Evolutionary conservation across 305 asterid genomes (phyloP).

Genomic region (Petunia hybrid): DNA sequence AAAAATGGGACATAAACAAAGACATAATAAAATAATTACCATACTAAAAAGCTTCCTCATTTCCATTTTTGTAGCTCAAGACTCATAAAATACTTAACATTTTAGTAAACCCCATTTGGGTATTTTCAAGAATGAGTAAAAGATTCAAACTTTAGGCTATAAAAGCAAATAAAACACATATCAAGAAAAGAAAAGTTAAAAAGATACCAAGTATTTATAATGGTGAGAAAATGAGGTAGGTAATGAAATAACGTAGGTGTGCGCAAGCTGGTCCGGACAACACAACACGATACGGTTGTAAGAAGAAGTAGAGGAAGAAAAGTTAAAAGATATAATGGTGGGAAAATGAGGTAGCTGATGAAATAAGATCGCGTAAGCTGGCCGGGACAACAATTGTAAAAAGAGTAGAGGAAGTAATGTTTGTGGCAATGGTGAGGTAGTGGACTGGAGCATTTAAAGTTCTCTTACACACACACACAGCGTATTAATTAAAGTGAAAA

Average conservation of each 20-base stretch:
- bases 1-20: constrained; percentile 45
- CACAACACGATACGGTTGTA: not conserved
- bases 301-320: not conserved
- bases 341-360: not conserved
- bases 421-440: constrained; percentile 57
- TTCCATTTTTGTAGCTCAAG: constrained; percentile 35
- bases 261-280: not conserved
- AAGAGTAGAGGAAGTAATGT: constrained; percentile 30
- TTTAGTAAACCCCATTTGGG: constrained; percentile 24
- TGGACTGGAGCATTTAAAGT: constrained; percentile 56
- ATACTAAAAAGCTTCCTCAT: constrained; percentile 57
- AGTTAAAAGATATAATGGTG: not conserved
- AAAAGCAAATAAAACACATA: not conserved
- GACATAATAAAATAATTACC: constrained; percentile 35
- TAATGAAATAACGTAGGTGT: not conserved
- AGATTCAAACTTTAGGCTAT: not conserved
- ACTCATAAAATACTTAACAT: constrained; percentile 35
- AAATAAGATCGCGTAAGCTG: not conserved
- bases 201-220: not conserved
- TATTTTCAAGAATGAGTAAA: not conserved
- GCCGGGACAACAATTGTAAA: not conserved
- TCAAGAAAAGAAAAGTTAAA: not conserved
- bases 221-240: not conserved
- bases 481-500: constrained; percentile 29
- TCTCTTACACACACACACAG: constrained; percentile 33